These are phyloP conservation scores for Metschnikowia rubicola DNA, from an alignment of 805 yeast species.

Conservation along the genomic window DNA sequence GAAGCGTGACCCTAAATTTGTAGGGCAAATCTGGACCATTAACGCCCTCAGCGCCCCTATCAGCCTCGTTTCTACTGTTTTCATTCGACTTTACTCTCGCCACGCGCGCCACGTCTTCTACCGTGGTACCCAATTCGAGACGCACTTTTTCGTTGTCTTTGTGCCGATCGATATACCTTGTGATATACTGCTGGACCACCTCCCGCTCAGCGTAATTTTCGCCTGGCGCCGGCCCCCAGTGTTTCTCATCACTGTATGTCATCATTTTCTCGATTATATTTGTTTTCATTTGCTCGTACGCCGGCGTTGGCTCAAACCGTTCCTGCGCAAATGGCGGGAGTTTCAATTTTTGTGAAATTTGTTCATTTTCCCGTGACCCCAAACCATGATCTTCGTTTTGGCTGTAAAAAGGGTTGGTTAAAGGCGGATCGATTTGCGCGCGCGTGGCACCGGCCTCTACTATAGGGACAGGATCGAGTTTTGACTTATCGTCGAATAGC, in stretches of 20 bases:
- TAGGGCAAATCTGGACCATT: conserved; percentile 9
- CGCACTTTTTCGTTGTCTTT: conserved; percentile 17
- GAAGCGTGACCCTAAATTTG: conserved; percentile 28
- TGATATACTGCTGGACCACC: conserved; percentile 28
- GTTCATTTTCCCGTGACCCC: neutral
- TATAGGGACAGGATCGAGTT: conserved; percentile 7
- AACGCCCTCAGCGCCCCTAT: neutral
- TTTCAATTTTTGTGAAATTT: neutral
- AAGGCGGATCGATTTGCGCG: conserved; percentile 25
- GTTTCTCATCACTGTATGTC: conserved; percentile 41
- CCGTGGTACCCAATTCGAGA: conserved; percentile 31
- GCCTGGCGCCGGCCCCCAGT: conserved; percentile 24
- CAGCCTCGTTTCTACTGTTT: neutral
- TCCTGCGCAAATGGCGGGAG: conserved; percentile 19
- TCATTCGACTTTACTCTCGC: neutral
- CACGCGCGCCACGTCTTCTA: conserved; percentile 35
- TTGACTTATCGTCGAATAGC: conserved; percentile 28
- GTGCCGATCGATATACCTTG: conserved; percentile 24
- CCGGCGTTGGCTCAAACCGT: conserved; percentile 29
- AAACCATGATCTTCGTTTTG: neutral
- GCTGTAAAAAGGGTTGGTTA: conserved; percentile 18
- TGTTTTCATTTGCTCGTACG: conserved; percentile 26
- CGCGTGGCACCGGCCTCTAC: conserved; percentile 20
- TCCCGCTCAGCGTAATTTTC: conserved; percentile 24
- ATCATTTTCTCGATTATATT: conserved; percentile 43